Percentiles rank a stretch among this genome's conserved stretches.
Evolutionary conservation across 352 stramenopile genomes (phyloP).

Genomic region (Phytophthora cryptogea): DNA sequence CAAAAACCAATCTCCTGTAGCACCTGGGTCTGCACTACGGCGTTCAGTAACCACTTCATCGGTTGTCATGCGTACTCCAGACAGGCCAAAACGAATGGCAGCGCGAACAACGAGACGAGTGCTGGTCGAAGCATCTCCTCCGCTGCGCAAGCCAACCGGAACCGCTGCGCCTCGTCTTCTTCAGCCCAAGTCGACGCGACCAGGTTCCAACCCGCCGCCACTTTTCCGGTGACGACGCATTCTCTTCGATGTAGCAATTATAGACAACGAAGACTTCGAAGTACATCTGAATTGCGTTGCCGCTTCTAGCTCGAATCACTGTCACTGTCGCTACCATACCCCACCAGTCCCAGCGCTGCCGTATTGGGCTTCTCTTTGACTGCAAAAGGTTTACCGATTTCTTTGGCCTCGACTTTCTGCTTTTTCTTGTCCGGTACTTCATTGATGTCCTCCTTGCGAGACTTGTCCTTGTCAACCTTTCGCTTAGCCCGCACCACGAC

Average conservation of each 20-base stretch:
- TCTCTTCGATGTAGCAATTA: background rate
- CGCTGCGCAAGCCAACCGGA: slow-evolving; percentile 53
- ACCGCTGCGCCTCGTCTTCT: slow-evolving; percentile 30
- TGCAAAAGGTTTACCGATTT: background rate
- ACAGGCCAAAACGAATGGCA: slow-evolving; percentile 65
- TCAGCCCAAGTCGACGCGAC: slow-evolving; percentile 23
- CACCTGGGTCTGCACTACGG: slow-evolving; percentile 5
- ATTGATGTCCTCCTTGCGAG: slow-evolving; percentile 16
- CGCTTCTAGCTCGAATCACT: slow-evolving; percentile 38
- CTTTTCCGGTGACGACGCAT: slow-evolving; percentile 31
- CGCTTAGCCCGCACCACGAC: slow-evolving; percentile 64
- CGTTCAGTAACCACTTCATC: slow-evolving; percentile 26
- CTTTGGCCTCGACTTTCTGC: slow-evolving; percentile 19
- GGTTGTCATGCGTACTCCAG: slow-evolving; percentile 79
- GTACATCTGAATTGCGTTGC: background rate
- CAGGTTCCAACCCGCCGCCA: slow-evolving; percentile 26
- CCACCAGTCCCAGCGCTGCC: slow-evolving; percentile 43
- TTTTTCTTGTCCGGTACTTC: slow-evolving; percentile 25
- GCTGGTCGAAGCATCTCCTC: slow-evolving; percentile 77
- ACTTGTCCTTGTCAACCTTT: slow-evolving; percentile 39
- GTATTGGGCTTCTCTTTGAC: slow-evolving; percentile 15
- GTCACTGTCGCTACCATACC: slow-evolving; percentile 76
- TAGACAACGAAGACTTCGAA: background rate
- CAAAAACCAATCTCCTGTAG: slow-evolving; percentile 15
- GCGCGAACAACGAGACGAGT: slow-evolving; percentile 46